A percentile compares a stretch with the other conserved stretches of the same genome.
phyloP scores from a whole-genome alignment of 2,329 filamentous ascomycete genomes.

The Cladophialophora chaetospira region DNA sequence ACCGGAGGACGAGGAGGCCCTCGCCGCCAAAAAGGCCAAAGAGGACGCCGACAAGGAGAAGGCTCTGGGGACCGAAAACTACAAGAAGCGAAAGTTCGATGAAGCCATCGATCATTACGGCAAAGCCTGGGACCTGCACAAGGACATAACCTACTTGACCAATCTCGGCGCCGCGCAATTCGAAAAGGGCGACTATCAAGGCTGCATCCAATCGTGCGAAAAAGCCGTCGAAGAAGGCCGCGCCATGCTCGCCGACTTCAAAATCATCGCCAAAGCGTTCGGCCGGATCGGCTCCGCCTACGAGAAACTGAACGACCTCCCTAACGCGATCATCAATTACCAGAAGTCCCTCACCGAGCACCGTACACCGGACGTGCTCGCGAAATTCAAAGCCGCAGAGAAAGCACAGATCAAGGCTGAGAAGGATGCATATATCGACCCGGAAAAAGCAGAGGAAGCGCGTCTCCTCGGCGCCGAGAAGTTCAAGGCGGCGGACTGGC shows the following conservation, averaged over 20 bases:
- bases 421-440: conserved; percentile 80
- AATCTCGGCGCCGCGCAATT: conserved; percentile 93
- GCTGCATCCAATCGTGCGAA: conserved; percentile 81
- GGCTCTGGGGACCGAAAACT: conserved; percentile 86
- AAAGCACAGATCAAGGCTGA: conserved; percentile 78
- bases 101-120: conserved; percentile 90
- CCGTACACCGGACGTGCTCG: conserved; percentile 88
- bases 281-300: conserved; percentile 92
- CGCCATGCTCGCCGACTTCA: conserved; percentile 90
- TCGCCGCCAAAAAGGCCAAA: conserved; percentile 86
- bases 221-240: conserved; percentile 89
- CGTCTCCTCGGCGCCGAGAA: conserved; percentile 93
- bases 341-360: conserved; percentile 94
- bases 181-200: conserved; percentile 93
- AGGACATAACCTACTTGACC: conserved; percentile 97
- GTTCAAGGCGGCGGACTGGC: conserved; percentile 97
- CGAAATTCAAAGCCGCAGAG: conserved; percentile 88
- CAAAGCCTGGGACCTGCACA: conserved; percentile 91
- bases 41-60: conserved; percentile 93
- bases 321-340: conserved; percentile 83
- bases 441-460: conserved; percentile 89
- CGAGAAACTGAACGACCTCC: conserved; percentile 81
- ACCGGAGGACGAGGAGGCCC: conserved; percentile 76
- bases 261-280: conserved; percentile 88
- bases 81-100: conserved; percentile 98